Evolutionary conservation across 2,329 filamentous ascomycete species (phyloP), one percentile per base, ranked within the genome.

Genomic region (Talaromyces sp.): DNA sequence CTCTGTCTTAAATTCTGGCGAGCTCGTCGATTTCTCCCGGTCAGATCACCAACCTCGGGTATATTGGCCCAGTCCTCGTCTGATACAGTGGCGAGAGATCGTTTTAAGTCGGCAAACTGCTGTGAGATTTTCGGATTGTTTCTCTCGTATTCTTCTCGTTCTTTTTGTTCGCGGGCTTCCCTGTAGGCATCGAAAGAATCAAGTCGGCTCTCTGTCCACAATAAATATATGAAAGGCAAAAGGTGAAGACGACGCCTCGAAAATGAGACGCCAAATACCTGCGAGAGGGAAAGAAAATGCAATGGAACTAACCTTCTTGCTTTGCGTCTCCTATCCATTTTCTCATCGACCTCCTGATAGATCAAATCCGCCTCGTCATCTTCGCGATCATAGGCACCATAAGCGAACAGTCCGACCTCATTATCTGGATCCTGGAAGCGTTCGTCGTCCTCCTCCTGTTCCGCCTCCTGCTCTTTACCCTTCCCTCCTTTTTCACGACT

Each of bases 121-220:
- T 97, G 92, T 75, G 96, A 92, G 61, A 99, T 97, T 80, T 98
- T 99, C 15, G 95, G 95, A 76, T 99, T 98, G 77, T 97, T 94
- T 71, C 90, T 89, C 82, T 99, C 94, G 85, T 97, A 96, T 74
- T 98, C 93, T 75, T 97, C 92, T 77, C 86, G 88, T 83, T 99
- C 94, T 81, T 91, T 86, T 77, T 90, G 84, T 79, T 99, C 95
- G 78, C 95, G 92, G 75, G 89, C 90, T 90, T 99, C 95, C 87
- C 95, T 96, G 85, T 79, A 85, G 77, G 73, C 77, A 78, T 72
- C 80, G 83, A 82, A 83, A 81, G 79, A 73, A 77, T 83, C 81
- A 86, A 80, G 89, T 93, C 89, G 89, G 90, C 86, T 90, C 87
- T 89, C 87, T 91, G 87, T 85, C 86, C 88, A 86, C 83, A 83